Conservation (phyloP, 192 early-diverging fungal species). For the Coemansia sp. region DNA sequence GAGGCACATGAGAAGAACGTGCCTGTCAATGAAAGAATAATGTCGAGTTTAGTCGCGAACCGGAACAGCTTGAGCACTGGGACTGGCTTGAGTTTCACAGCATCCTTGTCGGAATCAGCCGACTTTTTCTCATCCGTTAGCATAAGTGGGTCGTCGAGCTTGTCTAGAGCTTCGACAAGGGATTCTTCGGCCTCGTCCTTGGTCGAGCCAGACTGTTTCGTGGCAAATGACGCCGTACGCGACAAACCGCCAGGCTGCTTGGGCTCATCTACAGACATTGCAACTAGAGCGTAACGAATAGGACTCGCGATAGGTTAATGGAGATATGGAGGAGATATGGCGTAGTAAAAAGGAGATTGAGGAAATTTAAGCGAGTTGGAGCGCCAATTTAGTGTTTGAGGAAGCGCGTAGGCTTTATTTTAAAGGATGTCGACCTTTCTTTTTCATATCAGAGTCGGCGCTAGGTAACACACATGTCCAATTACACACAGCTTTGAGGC, state of each 20-base stretch:
- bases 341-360: background rate
- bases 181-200: background rate
- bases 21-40: constrained; percentile 58
- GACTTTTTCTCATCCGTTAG: background rate
- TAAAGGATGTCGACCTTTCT: background rate
- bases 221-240: constrained; percentile 3
- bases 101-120: background rate
- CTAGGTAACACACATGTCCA: background rate
- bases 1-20: constrained; percentile 46
- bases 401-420: too few relatives aligned
- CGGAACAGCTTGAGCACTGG: constrained; percentile 66
- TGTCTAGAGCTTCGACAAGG: constrained; percentile 17
- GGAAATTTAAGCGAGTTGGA: background rate
- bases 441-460: background rate
- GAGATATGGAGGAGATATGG: background rate
- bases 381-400: too few relatives aligned
- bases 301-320: background rate
- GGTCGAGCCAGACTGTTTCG: background rate
- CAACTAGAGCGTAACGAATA: background rate
- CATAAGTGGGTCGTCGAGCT: constrained; percentile 29
- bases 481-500: background rate
- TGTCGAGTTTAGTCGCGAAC: constrained; percentile 67
- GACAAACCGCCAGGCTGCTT: background rate
- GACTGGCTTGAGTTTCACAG: constrained; percentile 36
- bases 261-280: background rate